Percentiles rank a stretch among this genome's conserved stretches.
phyloP scores from a whole-genome alignment of 1,284 basidiomycete species.

The Marasmius oreades region DNA sequence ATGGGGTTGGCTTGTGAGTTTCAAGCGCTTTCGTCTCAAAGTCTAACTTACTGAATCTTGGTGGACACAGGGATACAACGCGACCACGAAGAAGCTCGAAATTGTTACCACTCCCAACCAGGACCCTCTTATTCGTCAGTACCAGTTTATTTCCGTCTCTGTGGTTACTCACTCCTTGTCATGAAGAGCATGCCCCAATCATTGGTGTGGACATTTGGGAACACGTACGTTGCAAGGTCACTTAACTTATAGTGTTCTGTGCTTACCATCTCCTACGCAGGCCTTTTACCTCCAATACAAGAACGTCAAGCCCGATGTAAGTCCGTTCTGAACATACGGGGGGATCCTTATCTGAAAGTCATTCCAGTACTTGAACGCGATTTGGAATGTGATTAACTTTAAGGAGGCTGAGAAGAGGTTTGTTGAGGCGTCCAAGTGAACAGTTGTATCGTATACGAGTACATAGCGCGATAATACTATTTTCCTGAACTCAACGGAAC shows the following conservation, averaged over 20 bases:
- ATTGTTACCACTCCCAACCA: conserved; percentile 93
- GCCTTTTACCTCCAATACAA: conserved; percentile 90
- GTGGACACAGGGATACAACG: conserved; percentile 63
- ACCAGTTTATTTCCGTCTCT: background rate
- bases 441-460: conserved; percentile 26
- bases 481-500: background rate
- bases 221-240: conserved; percentile 51
- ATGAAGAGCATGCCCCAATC: conserved; percentile 79
- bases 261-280: conserved; percentile 26
- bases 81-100: conserved; percentile 74
- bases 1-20: conserved; percentile 92
- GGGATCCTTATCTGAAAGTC: background rate
- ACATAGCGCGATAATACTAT: background rate
- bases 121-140: conserved; percentile 82
- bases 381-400: conserved; percentile 94
- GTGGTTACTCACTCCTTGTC: background rate
- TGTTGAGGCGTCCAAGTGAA: conserved; percentile 38
- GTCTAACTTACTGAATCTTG: background rate
- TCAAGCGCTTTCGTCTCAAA: background rate
- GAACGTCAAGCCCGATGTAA: conserved; percentile 87
- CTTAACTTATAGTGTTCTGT: conserved; percentile 6
- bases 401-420: conserved; percentile 82
- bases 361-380: conserved; percentile 78
- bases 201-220: conserved; percentile 98
- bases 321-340: conserved; percentile 29